Conservation (phyloP, 257 asterid species). For the Solanum bulbocastanum region DNA sequence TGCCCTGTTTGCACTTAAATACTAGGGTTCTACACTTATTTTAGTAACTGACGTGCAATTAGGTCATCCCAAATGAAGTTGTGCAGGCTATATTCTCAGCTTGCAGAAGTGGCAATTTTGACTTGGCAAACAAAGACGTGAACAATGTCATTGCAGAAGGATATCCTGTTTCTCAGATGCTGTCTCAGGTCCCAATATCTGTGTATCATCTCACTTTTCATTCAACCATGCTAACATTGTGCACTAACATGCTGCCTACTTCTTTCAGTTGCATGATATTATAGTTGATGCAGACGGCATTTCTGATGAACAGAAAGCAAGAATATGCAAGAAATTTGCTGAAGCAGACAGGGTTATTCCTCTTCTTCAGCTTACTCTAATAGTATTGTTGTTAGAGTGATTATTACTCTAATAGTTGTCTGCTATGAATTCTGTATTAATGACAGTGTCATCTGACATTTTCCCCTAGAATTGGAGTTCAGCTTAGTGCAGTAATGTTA, state of each 20-base stretch:
- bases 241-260: slow-evolving; percentile 13
- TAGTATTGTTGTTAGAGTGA: neutral
- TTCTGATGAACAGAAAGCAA: slow-evolving; percentile 77
- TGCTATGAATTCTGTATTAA: too few relatives aligned
- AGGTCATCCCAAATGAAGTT: slow-evolving; percentile 74
- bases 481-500: too few relatives aligned
- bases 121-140: slow-evolving; percentile 74
- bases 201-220: neutral
- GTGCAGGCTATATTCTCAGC: slow-evolving; percentile 54
- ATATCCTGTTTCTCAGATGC: slow-evolving; percentile 82
- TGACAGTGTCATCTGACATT: too few relatives aligned
- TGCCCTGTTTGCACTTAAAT: neutral
- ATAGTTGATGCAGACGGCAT: slow-evolving; percentile 54
- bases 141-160: slow-evolving; percentile 84
- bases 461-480: too few relatives aligned
- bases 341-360: slow-evolving; percentile 76
- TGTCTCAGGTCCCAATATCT: slow-evolving; percentile 55
- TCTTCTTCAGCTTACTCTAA: neutral
- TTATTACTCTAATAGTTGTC: too few relatives aligned
- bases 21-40: neutral
- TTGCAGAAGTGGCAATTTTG: slow-evolving; percentile 72
- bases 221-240: neutral
- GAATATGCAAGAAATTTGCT: slow-evolving; percentile 76
- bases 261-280: slow-evolving; percentile 60
- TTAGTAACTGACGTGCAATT: neutral